Conservation (phyloP, 176 grass and related monocot species). For the Avena eriantha region DNA sequence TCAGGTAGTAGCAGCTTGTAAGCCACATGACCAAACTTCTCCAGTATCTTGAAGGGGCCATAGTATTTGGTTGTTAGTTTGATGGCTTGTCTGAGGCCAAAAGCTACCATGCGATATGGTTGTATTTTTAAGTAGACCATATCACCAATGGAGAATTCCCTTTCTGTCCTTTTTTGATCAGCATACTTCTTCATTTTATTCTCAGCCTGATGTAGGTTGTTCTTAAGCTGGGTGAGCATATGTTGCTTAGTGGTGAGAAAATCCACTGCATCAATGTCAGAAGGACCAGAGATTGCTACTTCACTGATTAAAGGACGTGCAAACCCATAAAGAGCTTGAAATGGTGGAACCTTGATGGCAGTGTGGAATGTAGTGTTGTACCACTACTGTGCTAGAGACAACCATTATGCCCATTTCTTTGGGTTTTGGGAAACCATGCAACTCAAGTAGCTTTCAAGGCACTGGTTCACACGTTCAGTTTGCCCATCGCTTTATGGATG, state of each 20-base stretch:
- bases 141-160: background rate
- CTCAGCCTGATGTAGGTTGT: rapidly evolving
- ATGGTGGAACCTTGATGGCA: rapidly evolving
- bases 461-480: background rate
- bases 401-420: background rate
- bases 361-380: background rate
- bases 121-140: background rate
- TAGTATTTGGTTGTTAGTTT: background rate
- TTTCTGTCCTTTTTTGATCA: background rate
- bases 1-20: background rate
- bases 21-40: rapidly evolving
- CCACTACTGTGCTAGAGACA: background rate
- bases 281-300: no score
- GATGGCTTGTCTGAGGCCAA: background rate
- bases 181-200: background rate
- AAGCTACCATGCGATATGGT: background rate
- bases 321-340: no score
- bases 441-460: background rate
- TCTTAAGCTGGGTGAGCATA: background rate
- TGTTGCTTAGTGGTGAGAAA: no score
- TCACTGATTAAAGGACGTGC: no score
- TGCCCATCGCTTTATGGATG: no score
- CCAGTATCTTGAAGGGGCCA: background rate
- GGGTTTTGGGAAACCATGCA: background rate
- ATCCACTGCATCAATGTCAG: no score